phyloP scores from a whole-genome alignment of 352 stramenopile species.

The Thraustotheca clavata region DNA sequence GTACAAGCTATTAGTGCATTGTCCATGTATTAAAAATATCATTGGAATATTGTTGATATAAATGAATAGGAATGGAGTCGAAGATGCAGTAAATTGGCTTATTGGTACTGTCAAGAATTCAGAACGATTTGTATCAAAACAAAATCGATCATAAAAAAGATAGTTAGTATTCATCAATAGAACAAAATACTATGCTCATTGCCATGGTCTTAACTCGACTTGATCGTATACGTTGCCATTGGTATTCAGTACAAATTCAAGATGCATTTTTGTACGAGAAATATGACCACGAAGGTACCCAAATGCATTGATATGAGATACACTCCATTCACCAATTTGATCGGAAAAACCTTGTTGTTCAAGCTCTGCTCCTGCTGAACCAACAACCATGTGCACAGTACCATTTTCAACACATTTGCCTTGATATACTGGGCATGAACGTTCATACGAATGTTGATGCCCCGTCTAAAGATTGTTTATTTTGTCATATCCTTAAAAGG shows the following conservation, averaged over 20 bases:
- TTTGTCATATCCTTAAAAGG: slow-evolving; percentile 11
- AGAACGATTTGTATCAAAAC: slow-evolving; percentile 36
- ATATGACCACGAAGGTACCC: slow-evolving; percentile 47
- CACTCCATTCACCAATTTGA: slow-evolving; percentile 67
- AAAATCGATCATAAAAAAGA: background rate
- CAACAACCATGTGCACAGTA: slow-evolving; percentile 81
- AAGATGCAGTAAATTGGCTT: slow-evolving; percentile 62
- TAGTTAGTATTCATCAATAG: background rate
- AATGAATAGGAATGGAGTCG: slow-evolving; percentile 43
- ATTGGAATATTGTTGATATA: background rate
- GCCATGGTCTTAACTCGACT: slow-evolving; percentile 46
- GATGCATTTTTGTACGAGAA: slow-evolving; percentile 28
- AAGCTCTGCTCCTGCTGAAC: slow-evolving; percentile 72
- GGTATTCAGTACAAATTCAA: slow-evolving; percentile 63
- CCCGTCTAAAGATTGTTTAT: slow-evolving; percentile 38
- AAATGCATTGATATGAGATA: slow-evolving; percentile 71
- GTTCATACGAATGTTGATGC: slow-evolving; percentile 90
- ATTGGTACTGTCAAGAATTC: slow-evolving; percentile 59
- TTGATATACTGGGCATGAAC: slow-evolving; percentile 71
- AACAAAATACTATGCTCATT: background rate
- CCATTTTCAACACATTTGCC: slow-evolving; percentile 64
- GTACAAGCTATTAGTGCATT: slow-evolving; percentile 52
- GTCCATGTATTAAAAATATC: slow-evolving; percentile 29
- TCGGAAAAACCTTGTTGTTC: slow-evolving; percentile 52
- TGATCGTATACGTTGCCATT: slow-evolving; percentile 61